A percentile compares a stretch with the other conserved stretches of the same genome.
These are phyloP conservation scores for Fusarium subtropicale DNA, from an alignment of 2,329 filamentous ascomycete species.

Conservation along the genomic window DNA sequence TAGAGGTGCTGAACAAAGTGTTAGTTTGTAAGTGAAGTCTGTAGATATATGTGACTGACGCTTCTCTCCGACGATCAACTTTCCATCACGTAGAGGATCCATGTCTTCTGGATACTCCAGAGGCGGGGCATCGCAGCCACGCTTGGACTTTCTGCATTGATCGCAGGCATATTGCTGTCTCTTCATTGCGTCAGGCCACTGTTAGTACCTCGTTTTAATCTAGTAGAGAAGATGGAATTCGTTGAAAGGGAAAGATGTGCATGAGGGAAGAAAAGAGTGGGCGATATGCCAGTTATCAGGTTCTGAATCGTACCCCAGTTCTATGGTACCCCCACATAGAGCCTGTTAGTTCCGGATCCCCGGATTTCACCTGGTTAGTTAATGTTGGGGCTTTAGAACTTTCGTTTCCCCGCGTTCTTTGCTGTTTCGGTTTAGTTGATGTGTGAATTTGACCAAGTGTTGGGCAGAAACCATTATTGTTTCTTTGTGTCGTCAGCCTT, in stretches of 20 bases:
- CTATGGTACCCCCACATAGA: background rate
- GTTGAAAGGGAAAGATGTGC: background rate
- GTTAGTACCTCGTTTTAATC: too few relatives aligned
- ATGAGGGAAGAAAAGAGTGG: background rate
- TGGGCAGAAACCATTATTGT: background rate
- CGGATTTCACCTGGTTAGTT: conserved; percentile 24
- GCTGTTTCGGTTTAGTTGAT: conserved; percentile 15
- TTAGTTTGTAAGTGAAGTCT: background rate
- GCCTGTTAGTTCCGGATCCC: conserved; percentile 20
- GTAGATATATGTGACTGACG: background rate
- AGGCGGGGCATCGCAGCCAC: conserved; percentile 24
- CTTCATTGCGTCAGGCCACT: background rate
- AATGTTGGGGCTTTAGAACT: background rate
- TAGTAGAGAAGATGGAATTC: background rate
- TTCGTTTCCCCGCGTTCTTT: conserved; percentile 22
- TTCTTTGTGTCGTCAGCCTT: background rate
- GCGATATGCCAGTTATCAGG: background rate
- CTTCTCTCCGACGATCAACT: conserved; percentile 28
- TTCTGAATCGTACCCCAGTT: conserved; percentile 2
- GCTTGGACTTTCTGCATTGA: conserved; percentile 26
- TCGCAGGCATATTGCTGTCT: conserved; percentile 31
- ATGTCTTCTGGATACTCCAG: conserved; percentile 10
- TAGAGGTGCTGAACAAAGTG: background rate
- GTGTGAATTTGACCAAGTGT: background rate
- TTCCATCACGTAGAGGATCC: conserved; percentile 13